These are phyloP conservation scores for Acacia pycnantha DNA, from an alignment of 331 rosid species.

Conservation along the genomic window DNA sequence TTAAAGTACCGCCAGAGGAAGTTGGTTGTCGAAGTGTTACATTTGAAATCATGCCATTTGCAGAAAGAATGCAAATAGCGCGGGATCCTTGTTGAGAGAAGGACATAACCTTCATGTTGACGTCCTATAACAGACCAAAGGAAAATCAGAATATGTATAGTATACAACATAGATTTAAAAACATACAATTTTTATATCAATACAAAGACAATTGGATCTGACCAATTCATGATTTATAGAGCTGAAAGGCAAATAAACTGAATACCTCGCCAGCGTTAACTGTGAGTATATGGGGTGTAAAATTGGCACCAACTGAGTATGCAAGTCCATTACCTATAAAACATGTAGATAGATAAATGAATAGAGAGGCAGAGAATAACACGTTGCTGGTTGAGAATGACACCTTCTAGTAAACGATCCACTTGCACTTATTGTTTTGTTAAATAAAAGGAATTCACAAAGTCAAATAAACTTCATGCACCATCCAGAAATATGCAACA, in stretches of 20 bases:
- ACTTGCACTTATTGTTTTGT: neutral
- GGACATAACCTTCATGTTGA: slow-evolving; percentile 93
- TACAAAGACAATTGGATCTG: slow-evolving; percentile 18
- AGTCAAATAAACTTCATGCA: neutral
- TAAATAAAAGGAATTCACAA: neutral
- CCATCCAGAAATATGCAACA: neutral
- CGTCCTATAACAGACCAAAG: slow-evolving; percentile 57
- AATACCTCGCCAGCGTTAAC: slow-evolving; percentile 98
- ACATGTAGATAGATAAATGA: slow-evolving; percentile 12
- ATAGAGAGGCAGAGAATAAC: neutral
- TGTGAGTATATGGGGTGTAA: slow-evolving; percentile 85
- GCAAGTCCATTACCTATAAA: slow-evolving; percentile 71
- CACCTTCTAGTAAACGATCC: neutral
- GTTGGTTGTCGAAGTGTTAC: slow-evolving; percentile 95
- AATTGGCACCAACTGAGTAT: slow-evolving; percentile 90
- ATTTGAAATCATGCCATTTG: slow-evolving; percentile 91
- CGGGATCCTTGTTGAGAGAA: slow-evolving; percentile 93
- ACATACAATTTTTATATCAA: slow-evolving; percentile 1
- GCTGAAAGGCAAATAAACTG: slow-evolving; percentile 14
- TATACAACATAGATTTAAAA: neutral
- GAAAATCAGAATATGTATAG: slow-evolving; percentile 25
- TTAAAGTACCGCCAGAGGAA: slow-evolving; percentile 93
- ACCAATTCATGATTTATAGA: neutral
- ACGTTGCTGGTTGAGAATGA: neutral
- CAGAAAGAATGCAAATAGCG: slow-evolving; percentile 94